Evolutionary conservation across 441 rosid genomes (phyloP), one percentile per base, ranked within the genome.

Genomic region (Erodium trifolium): DNA sequence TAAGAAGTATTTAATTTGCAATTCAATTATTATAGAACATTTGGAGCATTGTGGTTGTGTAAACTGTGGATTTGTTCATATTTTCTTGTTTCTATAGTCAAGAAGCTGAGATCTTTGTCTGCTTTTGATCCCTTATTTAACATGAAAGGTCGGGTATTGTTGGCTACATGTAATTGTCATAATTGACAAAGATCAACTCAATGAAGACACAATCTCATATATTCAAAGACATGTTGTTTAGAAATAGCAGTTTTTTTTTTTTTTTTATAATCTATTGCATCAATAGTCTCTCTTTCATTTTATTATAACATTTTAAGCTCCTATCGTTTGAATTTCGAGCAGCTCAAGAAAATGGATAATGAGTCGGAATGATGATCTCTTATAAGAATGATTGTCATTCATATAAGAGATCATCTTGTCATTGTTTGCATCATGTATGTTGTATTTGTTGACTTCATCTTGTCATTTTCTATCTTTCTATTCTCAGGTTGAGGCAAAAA

Each of bases 401-500:
- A 23, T 23, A 23, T 23, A 23, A 23, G 27, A 23, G 27, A 23
- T 23, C 0, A 23, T 23, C 27, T 23, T 23, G 27, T 23, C 47
- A 41, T 41, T 11, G 10, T 41, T 41, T 41, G 47, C 10, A 41
- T 41, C 47, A 41, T 41, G 10, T 41, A 41, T 41, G 47, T 8
- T 41, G 47, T 41, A 41, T 41, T 41, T 41, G 47, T 11, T 41
- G 49, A 49, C 31, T 29, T 18, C 12, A 60, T 59, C 39, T 73
- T 62, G 31, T 57, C 57, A 73, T 23, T 23, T 23, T 23, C 27
- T 23, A 23, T 23, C 27, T 23, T 23, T 23, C 27, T 2, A 55
- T 71, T 73, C 66, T 65, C 85, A 88, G 93, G 93, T 88, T 71
- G 93, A 88, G 81, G 93, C 90, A 10, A 88, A 88, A 79, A 88